phyloP scores from a whole-genome alignment of 768 basidiomycete species.

The Hortiboletus campestris region DNA sequence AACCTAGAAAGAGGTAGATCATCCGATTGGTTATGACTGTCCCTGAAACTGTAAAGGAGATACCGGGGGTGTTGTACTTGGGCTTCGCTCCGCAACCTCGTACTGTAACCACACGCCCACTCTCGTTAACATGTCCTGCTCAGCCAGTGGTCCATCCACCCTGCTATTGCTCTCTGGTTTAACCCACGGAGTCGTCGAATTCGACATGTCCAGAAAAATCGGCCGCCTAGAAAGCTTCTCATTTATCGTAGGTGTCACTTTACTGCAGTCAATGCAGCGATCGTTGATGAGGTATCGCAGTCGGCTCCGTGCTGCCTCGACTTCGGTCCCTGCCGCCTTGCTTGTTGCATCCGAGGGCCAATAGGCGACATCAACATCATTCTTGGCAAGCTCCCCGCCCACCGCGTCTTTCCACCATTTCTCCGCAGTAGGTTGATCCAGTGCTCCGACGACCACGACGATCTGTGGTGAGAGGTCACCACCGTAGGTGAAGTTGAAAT shows the following conservation, averaged over 20 bases:
- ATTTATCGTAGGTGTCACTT: neutral
- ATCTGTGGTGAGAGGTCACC: constrained; percentile 28
- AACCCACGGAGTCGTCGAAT: constrained; percentile 7
- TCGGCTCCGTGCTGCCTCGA: neutral
- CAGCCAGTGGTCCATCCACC: neutral
- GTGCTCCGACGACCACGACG: constrained; percentile 22
- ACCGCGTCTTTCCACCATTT: constrained; percentile 20
- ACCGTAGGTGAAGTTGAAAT: constrained; percentile 26
- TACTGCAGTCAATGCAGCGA: constrained; percentile 23
- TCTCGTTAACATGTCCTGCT: constrained; percentile 20
- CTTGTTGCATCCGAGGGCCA: neutral
- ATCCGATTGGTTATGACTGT: neutral
- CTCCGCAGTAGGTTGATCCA: constrained; percentile 13
- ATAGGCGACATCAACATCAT: constrained; percentile 12
- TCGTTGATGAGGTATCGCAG: constrained; percentile 18
- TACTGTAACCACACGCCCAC: constrained; percentile 23
- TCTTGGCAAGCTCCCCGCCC: neutral
- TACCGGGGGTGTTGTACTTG: neutral
- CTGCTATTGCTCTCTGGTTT: constrained; percentile 3
- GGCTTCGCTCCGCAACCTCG: neutral
- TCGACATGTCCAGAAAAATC: constrained; percentile 12
- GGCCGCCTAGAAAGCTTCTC: constrained; percentile 16
- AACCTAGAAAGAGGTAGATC: neutral
- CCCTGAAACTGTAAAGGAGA: neutral
- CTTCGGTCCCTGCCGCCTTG: neutral